These are phyloP conservation scores for Epichloe coenophiala DNA, from an alignment of 2,329 filamentous ascomycete species.

Conservation along the genomic window DNA sequence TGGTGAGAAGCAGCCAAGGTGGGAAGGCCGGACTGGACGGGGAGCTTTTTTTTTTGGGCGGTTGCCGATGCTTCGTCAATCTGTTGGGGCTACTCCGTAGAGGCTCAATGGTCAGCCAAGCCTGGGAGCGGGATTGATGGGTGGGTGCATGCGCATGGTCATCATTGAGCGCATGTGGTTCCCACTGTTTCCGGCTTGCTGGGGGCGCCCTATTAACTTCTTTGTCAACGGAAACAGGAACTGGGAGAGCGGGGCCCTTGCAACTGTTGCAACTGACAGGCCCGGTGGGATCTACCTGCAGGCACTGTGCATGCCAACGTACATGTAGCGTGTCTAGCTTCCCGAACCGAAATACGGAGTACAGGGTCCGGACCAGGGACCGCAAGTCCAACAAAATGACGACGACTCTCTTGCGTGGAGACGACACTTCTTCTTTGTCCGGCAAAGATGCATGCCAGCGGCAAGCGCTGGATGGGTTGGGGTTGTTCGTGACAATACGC, in stretches of 20 bases:
- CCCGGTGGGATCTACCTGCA: neutral
- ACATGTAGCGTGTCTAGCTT: no score
- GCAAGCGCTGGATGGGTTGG: neutral
- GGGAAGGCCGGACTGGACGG: neutral
- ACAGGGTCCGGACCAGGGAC: neutral
- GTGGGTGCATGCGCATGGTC: neutral
- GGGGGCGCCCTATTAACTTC: neutral
- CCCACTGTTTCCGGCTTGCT: slow-evolving; percentile 4
- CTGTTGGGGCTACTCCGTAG: slow-evolving; percentile 6
- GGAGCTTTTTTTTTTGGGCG: slow-evolving; percentile 1
- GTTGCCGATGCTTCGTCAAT: slow-evolving; percentile 6
- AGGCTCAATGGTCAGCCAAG: slow-evolving; percentile 2
- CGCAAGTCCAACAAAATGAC: no score
- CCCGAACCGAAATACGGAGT: no score
- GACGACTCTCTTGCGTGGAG: neutral
- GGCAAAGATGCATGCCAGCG: neutral
- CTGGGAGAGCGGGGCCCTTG: neutral
- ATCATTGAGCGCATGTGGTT: neutral
- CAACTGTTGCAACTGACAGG: neutral
- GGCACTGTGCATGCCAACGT: no score
- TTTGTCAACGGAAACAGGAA: neutral
- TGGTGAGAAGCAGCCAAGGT: neutral
- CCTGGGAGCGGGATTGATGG: slow-evolving; percentile 1
- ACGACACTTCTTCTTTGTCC: no score
- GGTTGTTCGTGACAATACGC: neutral